A percentile compares a stretch with the other conserved stretches of the same genome.
Conservation (phyloP, 2,329 filamentous ascomycete genomes). For the Myriosclerotinia duriaeana region DNA sequence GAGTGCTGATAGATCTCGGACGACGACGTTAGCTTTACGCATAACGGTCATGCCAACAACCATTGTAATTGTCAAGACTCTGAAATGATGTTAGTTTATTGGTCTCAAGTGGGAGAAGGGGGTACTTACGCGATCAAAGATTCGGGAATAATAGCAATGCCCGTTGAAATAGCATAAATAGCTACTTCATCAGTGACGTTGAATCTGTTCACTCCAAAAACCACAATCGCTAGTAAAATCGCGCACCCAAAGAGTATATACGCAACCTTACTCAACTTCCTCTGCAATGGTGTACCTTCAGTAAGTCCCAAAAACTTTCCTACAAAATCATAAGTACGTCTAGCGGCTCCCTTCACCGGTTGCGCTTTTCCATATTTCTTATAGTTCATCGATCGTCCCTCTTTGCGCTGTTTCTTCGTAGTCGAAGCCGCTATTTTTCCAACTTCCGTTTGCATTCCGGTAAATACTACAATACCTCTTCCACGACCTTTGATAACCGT, state of each 20-base stretch:
- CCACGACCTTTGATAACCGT: slow-evolving; percentile 56
- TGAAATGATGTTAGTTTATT: slow-evolving; percentile 43
- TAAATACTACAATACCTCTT: slow-evolving; percentile 53
- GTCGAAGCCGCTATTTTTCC: slow-evolving; percentile 54
- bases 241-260: slow-evolving; percentile 62
- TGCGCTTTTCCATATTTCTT: slow-evolving; percentile 47
- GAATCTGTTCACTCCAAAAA: slow-evolving; percentile 47
- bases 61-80: slow-evolving; percentile 66
- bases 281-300: slow-evolving; percentile 64
- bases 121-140: slow-evolving; percentile 47
- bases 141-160: slow-evolving; percentile 61
- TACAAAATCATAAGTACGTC: slow-evolving; percentile 49
- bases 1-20: slow-evolving; percentile 55
- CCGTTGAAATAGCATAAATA: slow-evolving; percentile 40
- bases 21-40: slow-evolving; percentile 57
- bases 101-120: neutral
- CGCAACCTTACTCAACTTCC: slow-evolving; percentile 64
- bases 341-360: slow-evolving; percentile 51
- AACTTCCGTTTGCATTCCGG: slow-evolving; percentile 58
- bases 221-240: slow-evolving; percentile 44
- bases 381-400: slow-evolving; percentile 48
- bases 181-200: slow-evolving; percentile 35
- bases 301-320: slow-evolving; percentile 59
- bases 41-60: slow-evolving; percentile 60
- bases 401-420: slow-evolving; percentile 53